Base-by-base conservation (phyloP, 2,329 filamentous ascomycete genomes). In the Aulographum hederae region DNA sequence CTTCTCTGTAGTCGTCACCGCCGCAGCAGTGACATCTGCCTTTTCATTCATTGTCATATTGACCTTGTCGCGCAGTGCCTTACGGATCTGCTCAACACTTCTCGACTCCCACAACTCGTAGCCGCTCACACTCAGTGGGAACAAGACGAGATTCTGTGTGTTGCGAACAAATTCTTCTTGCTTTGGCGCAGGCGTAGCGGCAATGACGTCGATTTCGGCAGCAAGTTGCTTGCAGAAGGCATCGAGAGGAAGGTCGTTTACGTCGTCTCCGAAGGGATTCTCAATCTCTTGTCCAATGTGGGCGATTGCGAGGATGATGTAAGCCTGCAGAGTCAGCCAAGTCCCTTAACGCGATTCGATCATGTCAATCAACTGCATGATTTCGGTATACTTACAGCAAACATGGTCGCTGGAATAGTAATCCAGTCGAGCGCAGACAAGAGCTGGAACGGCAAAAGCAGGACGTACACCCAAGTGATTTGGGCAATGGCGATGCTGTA, bases 401-500 rank as follows among this genome's bases (percentile, higher is more conserved):
- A 63, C 12, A 85, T 58, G 28, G 73, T 76, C 20, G 73, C 80
- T 0, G 80, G 80, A 39, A 89, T 85, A 10, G 80, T 75, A 39
- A 84, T 64, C 74, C 76, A 89, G 5, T 53, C 43, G 1, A 91
- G 67, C 3, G 54, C 49, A 0, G 51, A 46, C 46, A 69, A 68
- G 5, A 91, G 69, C 55, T 91, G 81, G 63, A 89, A 89, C 4
- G 81, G 81, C 1, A 91, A 65, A 19, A 81, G 63, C 42, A 82
- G 56, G 32, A 89, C 73, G 54, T 89, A 91, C 32, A 84, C 67
- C 71, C 78, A 85, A 19, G 81, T 81, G 46, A 89, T 86, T 50
- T 91, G 81, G 14, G 74, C 73, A 49, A 89, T 85, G 43, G 79
- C 71, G 43, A 91, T 89, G 40, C 69, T 72, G 58, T 91, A 91